Evolutionary conservation across 139 green algal genomes (phyloP).

Genomic region (Zygnema cylindricum): DNA sequence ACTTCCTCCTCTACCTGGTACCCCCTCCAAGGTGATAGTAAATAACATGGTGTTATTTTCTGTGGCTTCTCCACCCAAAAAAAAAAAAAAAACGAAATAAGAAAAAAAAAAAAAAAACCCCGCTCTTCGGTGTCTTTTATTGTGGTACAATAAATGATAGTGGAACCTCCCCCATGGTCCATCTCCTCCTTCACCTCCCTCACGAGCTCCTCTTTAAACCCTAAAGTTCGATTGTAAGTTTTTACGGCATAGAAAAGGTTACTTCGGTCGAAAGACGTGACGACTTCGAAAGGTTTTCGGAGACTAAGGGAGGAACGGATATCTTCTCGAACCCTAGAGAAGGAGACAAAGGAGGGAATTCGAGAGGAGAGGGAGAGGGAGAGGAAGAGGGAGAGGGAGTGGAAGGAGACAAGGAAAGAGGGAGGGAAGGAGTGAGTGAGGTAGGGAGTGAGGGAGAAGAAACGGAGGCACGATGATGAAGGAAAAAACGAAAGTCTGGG

Average conservation of each 20-base stretch:
- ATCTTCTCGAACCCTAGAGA: constrained; percentile 29
- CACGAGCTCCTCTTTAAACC: constrained; percentile 21
- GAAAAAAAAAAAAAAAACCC: no score
- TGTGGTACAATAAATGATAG: constrained; percentile 93
- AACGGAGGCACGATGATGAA: not conserved
- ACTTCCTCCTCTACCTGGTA: no score
- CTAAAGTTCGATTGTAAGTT: not conserved
- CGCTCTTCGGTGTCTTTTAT: constrained; percentile 80
- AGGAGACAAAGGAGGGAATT: no score
- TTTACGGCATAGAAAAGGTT: constrained; percentile 76
- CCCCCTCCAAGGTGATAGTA: no score
- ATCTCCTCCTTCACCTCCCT: constrained; percentile 12
- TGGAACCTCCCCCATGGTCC: constrained; percentile 71
- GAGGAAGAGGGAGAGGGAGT: no score
- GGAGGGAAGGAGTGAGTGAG: no score
- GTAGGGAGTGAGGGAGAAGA: not conserved
- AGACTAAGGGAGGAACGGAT: constrained; percentile 67
- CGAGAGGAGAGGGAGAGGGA: no score
- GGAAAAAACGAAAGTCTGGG: not conserved
- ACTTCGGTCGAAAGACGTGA: constrained; percentile 89
- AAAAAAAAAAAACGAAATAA: no score
- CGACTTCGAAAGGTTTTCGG: constrained; percentile 77
- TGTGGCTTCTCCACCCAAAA: no score
- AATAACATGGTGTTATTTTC: no score
- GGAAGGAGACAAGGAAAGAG: no score